Conservation (phyloP, 805 yeast species). For the Candida gorgasii region DNA sequence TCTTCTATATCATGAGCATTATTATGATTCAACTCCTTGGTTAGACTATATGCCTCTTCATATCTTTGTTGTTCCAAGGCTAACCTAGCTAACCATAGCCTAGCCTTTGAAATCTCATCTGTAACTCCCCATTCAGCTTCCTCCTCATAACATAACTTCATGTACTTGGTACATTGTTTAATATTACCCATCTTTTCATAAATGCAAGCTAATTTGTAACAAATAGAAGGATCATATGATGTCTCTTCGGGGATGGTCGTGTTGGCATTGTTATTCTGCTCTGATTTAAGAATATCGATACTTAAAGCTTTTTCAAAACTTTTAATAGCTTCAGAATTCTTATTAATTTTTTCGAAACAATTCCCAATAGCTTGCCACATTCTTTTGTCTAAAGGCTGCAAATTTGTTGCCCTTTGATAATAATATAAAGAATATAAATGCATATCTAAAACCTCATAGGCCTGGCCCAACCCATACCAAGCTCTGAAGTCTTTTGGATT, state of each 20-base stretch:
- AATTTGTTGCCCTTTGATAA: conserved; percentile 84
- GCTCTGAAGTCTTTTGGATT: conserved; percentile 89
- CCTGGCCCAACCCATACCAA: conserved; percentile 98
- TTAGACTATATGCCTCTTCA: conserved; percentile 70
- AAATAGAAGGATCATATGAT: conserved; percentile 44
- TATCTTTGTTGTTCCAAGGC: conserved; percentile 60
- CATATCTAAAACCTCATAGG: conserved; percentile 96
- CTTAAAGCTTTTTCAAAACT: conserved; percentile 77
- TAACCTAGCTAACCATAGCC: conserved; percentile 80
- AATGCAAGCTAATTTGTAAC: conserved; percentile 68
- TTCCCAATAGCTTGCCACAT: conserved; percentile 97
- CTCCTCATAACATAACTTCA: conserved; percentile 67
- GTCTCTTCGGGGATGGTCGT: conserved; percentile 6
- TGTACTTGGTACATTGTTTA: conserved; percentile 57
- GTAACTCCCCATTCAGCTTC: conserved; percentile 65
- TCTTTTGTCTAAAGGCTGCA: conserved; percentile 85
- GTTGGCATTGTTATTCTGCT: conserved; percentile 16
- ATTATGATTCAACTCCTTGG: conserved; percentile 65
- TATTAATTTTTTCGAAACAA: conserved; percentile 79
- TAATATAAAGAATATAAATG: conserved; percentile 88
- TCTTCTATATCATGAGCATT: conserved; percentile 88
- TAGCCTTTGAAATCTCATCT: conserved; percentile 75
- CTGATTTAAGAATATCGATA: conserved; percentile 35
- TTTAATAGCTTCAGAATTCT: conserved; percentile 70
- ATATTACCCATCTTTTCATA: conserved; percentile 57